Evolutionary conservation across 805 yeast species (phyloP).

Genomic region (Metschnikowia anglica): DNA sequence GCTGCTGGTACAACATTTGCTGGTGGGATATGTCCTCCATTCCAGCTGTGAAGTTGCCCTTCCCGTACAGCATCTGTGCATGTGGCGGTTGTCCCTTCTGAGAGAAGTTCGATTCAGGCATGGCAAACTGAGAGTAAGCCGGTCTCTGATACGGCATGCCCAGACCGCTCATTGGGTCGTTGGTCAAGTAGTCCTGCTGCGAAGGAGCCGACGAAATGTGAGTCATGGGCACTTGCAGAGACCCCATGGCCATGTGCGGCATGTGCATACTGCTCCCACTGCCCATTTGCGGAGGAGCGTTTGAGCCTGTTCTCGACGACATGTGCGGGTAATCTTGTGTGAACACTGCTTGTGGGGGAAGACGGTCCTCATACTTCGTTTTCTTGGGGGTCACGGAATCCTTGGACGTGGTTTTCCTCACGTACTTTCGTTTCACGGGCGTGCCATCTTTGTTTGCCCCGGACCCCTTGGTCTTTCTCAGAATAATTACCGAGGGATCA

Average conservation of each 20-base stretch:
- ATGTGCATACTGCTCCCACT: conserved; percentile 7
- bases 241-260: conserved; percentile 7
- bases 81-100: background rate
- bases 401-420: conserved; percentile 47
- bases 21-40: conserved; percentile 17
- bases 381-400: conserved; percentile 59
- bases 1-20: conserved; percentile 17
- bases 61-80: background rate
- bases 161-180: conserved; percentile 5
- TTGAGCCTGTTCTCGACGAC: conserved; percentile 2
- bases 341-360: conserved; percentile 23
- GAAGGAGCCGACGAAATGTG: conserved; percentile 11
- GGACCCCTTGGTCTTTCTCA: conserved; percentile 31
- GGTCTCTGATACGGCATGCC: background rate
- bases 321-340: conserved; percentile 21
- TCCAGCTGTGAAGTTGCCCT: conserved; percentile 2
- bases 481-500: conserved; percentile 38
- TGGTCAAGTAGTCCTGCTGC: conserved; percentile 24
- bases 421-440: conserved; percentile 42
- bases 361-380: conserved; percentile 27
- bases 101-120: conserved; percentile 1
- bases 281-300: conserved; percentile 12
- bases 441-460: conserved; percentile 37
- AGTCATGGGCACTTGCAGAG: conserved; percentile 10
- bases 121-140: background rate